Evolutionary conservation across 441 rosid genomes (phyloP).

Genomic region (Aquilaria agallochum): DNA sequence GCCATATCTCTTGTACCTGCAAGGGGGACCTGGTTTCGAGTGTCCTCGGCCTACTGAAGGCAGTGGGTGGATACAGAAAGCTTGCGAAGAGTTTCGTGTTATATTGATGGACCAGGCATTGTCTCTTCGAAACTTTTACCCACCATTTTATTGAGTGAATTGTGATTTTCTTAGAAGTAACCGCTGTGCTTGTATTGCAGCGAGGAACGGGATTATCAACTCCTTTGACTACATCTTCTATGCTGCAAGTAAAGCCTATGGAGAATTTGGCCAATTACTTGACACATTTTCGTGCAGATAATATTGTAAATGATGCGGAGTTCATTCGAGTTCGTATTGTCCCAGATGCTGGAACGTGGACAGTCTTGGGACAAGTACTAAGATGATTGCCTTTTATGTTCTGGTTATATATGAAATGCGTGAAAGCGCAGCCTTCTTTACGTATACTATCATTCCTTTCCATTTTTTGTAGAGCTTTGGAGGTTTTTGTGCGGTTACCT

Average conservation of each 20-base stretch:
- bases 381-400: constrained; percentile 4
- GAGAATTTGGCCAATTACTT: constrained; percentile 56
- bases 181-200: constrained; percentile 40
- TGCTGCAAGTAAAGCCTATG: constrained; percentile 71
- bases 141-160: constrained; percentile 2
- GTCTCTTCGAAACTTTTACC: constrained; percentile 7
- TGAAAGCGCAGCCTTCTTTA: background rate
- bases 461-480: constrained; percentile 70
- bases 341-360: constrained; percentile 86
- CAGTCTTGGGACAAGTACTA: constrained; percentile 84
- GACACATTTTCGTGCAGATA: constrained; percentile 78
- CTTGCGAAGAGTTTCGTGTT: constrained; percentile 85
- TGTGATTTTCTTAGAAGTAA: constrained; percentile 12
- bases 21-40: constrained; percentile 97
- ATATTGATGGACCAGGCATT: constrained; percentile 88
- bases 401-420: background rate
- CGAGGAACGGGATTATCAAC: constrained; percentile 96
- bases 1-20: constrained; percentile 75
- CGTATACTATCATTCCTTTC: constrained; percentile 2
- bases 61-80: constrained; percentile 80
- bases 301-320: constrained; percentile 84
- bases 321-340: constrained; percentile 70
- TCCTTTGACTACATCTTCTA: constrained; percentile 74
- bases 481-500: constrained; percentile 91
- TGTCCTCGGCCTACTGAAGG: constrained; percentile 76